Evolutionary conservation across 805 yeast species (phyloP), one percentile per base, ranked within the genome.

Genomic region (Kazachstania africana): DNA sequence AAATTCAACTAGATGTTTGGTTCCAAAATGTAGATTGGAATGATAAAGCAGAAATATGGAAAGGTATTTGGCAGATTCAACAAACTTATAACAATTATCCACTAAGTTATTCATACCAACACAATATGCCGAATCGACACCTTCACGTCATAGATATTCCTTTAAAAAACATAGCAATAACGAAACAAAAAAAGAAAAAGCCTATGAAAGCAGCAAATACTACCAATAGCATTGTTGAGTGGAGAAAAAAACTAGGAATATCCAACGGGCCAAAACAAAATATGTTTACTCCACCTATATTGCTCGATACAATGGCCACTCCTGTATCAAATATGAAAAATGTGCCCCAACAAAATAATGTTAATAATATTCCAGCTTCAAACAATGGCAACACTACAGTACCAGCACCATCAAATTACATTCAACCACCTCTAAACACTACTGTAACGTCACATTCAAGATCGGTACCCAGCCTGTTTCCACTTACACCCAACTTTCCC

Each of bases 21-120:
- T 83, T 87, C 45, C 62, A 64, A 24, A 65, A 61, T 8, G 54
- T 78, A 5, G 68, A 82, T 43, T 88, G 94, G 79, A 46, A 55
- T 13, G 72, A 79, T 40, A 70, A 70, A 38, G 67, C 69, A 26
- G 57, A 58, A 35, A 68, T 88, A 9, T 88, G 97, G 97, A 62
- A 63, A 23, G 57, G 66, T 31, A 68, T 88, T 9, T 87, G 96
- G 96, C 65, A 67, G 27, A 48, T 62, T 1, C 61, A 64, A 13
- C 76, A 28, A 16, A 16, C 26, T 12, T 15, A 28, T 6, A 31
- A 27, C 16, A 9, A 23, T 23, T 27, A 20, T 4, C 19, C 3
- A 9, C 12, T 5, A 12, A 6, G 6, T 9, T 9, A 6, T 8
- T 8, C 44, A 24, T 48, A 40, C 15, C 40, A 40, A 19, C 30